A percentile compares a stretch with the other conserved stretches of the same genome.
Conservation (phyloP, 345 rosid genomes). For the Melaleuca alternifolia region DNA sequence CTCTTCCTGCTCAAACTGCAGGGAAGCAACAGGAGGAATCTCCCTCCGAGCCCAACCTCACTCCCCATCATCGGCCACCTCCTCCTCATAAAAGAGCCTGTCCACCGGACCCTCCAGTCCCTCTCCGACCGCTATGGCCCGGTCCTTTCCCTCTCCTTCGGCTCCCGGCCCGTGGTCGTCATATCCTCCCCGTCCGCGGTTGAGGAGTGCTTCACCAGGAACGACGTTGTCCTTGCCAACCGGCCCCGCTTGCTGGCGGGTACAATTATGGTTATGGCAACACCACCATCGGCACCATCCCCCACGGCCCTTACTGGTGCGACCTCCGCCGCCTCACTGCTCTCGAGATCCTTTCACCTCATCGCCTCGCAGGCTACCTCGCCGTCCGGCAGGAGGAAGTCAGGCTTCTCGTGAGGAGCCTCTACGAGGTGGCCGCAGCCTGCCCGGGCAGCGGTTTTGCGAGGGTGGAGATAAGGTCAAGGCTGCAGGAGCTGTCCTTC, state of each 20-base stretch:
- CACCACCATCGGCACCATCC: conserved; percentile 11
- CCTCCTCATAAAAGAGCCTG: conserved; percentile 26
- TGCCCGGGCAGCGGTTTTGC: background rate
- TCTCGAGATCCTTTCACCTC: conserved; percentile 12
- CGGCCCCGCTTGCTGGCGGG: conserved; percentile 17
- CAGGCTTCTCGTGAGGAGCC: background rate
- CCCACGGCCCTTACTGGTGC: conserved; percentile 31
- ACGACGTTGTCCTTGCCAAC: conserved; percentile 28
- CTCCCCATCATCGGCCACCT: conserved; percentile 43
- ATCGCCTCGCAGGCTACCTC: conserved; percentile 4
- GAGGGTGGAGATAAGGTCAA: background rate
- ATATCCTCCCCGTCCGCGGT: conserved; percentile 26
- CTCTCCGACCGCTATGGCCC: conserved; percentile 23
- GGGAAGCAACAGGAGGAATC: conserved; percentile 12
- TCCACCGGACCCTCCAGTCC: conserved; percentile 14
- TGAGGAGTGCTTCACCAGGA: conserved; percentile 31
- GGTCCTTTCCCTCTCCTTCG: conserved; percentile 15
- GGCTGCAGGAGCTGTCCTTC: conserved; percentile 26
- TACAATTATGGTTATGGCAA: conserved; percentile 14
- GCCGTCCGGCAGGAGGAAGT: conserved; percentile 13
- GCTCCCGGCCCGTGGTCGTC: conserved; percentile 18
- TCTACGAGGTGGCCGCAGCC: background rate
- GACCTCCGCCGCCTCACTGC: conserved; percentile 22
- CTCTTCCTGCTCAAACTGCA: background rate
- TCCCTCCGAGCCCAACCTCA: conserved; percentile 30